A percentile compares a stretch with the other conserved stretches of the same genome.
Conservation (phyloP, 129 eudicot genomes). For the Sambucus nigra region DNA sequence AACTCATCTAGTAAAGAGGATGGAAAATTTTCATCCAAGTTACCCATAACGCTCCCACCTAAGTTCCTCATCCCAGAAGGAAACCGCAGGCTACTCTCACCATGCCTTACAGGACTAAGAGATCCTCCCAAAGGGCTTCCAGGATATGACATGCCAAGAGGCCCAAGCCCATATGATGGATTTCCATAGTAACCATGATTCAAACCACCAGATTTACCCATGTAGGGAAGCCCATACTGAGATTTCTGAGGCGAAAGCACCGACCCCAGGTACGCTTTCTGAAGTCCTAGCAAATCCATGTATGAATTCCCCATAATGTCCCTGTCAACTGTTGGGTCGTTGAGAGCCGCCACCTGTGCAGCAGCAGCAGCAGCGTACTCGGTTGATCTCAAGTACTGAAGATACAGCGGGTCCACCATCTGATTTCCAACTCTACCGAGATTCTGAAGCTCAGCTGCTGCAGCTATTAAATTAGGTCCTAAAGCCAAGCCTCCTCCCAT, state of each 20-base stretch:
- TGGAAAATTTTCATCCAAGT: conserved; percentile 46
- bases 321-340: conserved; percentile 50
- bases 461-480: conserved; percentile 35
- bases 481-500: conserved; percentile 43
- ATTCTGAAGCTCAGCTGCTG: conserved; percentile 44
- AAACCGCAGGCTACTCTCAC: conserved; percentile 56
- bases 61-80: conserved; percentile 66
- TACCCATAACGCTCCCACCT: conserved; percentile 44
- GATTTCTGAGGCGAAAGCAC: conserved; percentile 64
- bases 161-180: conserved; percentile 52
- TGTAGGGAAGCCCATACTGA: conserved; percentile 42
- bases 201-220: conserved; percentile 26
- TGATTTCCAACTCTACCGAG: conserved; percentile 51
- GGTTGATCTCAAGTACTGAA: conserved; percentile 54
- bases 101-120: conserved; percentile 76
- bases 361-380: conserved; percentile 73
- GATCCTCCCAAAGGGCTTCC: conserved; percentile 53
- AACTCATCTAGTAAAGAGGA: conserved; percentile 86
- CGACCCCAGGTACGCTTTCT: conserved; percentile 70
- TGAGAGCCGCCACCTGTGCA: conserved; percentile 51
- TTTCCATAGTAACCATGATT: conserved; percentile 66
- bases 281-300: conserved; percentile 47
- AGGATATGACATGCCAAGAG: conserved; percentile 60
- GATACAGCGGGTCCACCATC: conserved; percentile 55
- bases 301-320: conserved; percentile 42